Conservation (phyloP, 495 filamentous ascomycete species). For the Schizothecium vesticola region DNA sequence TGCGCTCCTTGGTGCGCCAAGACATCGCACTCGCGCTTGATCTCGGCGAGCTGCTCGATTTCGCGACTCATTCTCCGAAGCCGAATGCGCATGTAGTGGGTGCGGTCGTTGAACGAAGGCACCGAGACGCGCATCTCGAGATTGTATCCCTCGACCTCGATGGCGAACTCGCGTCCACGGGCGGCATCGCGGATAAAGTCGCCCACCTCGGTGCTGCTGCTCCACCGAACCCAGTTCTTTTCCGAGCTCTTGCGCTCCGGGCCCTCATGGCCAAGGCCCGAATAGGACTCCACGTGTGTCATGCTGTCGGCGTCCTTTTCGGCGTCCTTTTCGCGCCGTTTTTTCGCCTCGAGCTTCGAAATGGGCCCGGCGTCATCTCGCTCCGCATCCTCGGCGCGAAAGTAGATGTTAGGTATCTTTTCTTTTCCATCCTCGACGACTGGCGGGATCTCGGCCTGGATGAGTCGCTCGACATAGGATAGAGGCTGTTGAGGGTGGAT, state of each 20-base stretch:
- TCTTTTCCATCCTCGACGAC: constrained; percentile 56
- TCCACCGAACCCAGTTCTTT: constrained; percentile 80
- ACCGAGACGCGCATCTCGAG: constrained; percentile 71
- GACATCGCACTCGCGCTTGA: constrained; percentile 79
- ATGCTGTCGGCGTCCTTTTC: constrained; percentile 7
- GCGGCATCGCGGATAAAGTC: constrained; percentile 94
- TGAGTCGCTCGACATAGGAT: constrained; percentile 84
- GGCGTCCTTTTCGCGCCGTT: constrained; percentile 11
- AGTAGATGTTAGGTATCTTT: constrained; percentile 69
- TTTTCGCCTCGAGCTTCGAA: constrained; percentile 27
- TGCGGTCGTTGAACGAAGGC: constrained; percentile 83
- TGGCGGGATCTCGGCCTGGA: constrained; percentile 80
- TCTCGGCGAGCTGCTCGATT: constrained; percentile 58
- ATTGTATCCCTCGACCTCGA: constrained; percentile 70
- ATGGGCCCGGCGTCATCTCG: constrained; percentile 45
- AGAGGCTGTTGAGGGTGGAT: constrained; percentile 90
- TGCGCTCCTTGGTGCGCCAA: constrained; percentile 72
- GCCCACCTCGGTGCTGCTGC: constrained; percentile 79
- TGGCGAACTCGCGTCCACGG: constrained; percentile 72
- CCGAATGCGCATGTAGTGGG: constrained; percentile 73
- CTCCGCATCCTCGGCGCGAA: constrained; percentile 70
- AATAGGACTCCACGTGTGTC: constrained; percentile 53
- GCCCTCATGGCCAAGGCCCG: constrained; percentile 51
- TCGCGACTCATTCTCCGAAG: constrained; percentile 64
- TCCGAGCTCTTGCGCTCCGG: constrained; percentile 34